Percentiles rank a stretch among this genome's conserved stretches.
Evolutionary conservation across 1,284 basidiomycete genomes (phyloP).

Genomic region (Sanghuangporus weigelae): DNA sequence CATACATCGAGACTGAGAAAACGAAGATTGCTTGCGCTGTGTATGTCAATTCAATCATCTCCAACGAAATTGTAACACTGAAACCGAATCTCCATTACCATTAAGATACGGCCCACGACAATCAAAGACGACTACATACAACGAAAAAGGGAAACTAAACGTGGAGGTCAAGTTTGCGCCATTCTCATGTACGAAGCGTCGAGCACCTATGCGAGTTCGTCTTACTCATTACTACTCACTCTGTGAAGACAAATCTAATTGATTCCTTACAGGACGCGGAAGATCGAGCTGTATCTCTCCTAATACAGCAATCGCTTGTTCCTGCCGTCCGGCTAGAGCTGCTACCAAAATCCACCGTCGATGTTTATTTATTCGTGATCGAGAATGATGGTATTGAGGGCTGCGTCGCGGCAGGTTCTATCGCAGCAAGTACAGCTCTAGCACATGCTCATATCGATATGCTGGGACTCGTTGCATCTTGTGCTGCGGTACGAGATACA

Average conservation of each 20-base stretch:
- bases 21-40: slow-evolving; percentile 95
- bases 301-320: slow-evolving; percentile 83
- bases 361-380: slow-evolving; percentile 87
- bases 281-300: slow-evolving; percentile 76
- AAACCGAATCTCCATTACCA: slow-evolving; percentile 15
- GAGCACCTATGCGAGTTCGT: slow-evolving; percentile 83
- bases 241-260: slow-evolving; percentile 14
- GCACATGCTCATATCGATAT: slow-evolving; percentile 88
- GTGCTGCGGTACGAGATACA: slow-evolving; percentile 53
- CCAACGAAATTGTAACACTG: neutral
- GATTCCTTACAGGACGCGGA: slow-evolving; percentile 77
- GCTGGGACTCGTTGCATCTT: slow-evolving; percentile 77
- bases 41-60: slow-evolving; percentile 39
- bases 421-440: slow-evolving; percentile 88
- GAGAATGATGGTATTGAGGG: slow-evolving; percentile 87
- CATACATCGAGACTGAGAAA: slow-evolving; percentile 86
- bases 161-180: slow-evolving; percentile 97
- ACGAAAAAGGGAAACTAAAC: slow-evolving; percentile 83
- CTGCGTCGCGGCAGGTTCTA: slow-evolving; percentile 77
- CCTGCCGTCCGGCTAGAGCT: slow-evolving; percentile 86
- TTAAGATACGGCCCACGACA: slow-evolving; percentile 96
- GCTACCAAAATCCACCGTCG: slow-evolving; percentile 91
- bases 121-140: slow-evolving; percentile 73
- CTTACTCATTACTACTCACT: neutral
- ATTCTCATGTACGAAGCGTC: slow-evolving; percentile 74